Evolutionary conservation across 2,329 filamentous ascomycete species (phyloP), one percentile per base, ranked within the genome.

Genomic region (Nigrospora oryzae): DNA sequence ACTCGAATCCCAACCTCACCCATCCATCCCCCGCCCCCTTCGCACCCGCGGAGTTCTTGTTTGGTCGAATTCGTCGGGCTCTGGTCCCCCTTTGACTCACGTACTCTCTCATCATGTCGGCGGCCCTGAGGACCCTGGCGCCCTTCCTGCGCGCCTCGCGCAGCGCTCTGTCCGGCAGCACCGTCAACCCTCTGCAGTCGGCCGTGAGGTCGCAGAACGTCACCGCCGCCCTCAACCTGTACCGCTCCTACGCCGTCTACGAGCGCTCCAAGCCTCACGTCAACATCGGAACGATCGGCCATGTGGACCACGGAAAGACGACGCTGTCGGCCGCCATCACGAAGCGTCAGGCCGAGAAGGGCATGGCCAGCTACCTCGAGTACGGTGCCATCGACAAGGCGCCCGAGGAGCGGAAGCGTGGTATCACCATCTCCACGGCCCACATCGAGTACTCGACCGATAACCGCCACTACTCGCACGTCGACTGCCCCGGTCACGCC

Each of bases 301-400:
- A 98, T 77, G 93, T 98, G 71, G 93, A 98, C 81, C 91, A 98
- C 74, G 91, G 91, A 75, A 98, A 98, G 93, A 98, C 93, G 47
- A 98, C 93, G 52, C 83, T 98, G 65, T 97, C 93, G 57, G 93
- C 93, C 53, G 93, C 93, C 63, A 98, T 98, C 74, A 98, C 93
- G 62, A 98, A 98, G 78, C 81, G 91, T 66, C 93, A 97, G 71
- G 82, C 93, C 57, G 86, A 91, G 63, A 96, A 96, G 77, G 91
- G 93, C 52, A 75, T 88, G 59, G 93, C 93, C 65, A 89, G 73
- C 73, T 98, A 93, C 76, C 84, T 97, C 65, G 93, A 97, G 46
- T 98, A 98, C 78, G 89, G 88, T 65, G 75, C 93, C 63, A 98
- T 98, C 66, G 93, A 98, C 76, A 98, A 97, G 77, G 93, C 93